A percentile compares a stretch with the other conserved stretches of the same genome.
phyloP scores from a whole-genome alignment of 169 alveolate species.

The Plasmodium knowlesi region DNA sequence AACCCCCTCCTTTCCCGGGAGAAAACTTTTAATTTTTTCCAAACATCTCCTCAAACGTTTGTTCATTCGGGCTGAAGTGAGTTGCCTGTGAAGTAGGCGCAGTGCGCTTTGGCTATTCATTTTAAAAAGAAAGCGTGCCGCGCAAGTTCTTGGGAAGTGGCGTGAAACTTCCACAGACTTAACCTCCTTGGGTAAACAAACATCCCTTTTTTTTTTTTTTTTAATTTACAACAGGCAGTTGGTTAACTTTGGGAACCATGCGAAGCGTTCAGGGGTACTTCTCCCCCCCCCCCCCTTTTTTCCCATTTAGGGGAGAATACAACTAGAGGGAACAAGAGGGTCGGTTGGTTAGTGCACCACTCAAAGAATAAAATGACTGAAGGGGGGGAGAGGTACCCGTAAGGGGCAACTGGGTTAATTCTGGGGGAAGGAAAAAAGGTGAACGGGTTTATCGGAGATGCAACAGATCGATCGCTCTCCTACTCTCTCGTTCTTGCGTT shows the following conservation, averaged over 20 bases:
- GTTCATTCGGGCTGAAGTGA: background rate
- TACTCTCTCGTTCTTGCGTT: background rate
- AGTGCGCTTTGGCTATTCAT: background rate
- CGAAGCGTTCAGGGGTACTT: too few species aligned
- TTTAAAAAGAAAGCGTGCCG: background rate
- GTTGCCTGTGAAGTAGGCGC: background rate
- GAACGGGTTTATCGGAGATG: background rate
- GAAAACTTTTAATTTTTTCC: background rate
- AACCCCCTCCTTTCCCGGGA: background rate
- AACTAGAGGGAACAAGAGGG: too few species aligned
- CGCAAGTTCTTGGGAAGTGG: background rate
- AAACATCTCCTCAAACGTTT: background rate
- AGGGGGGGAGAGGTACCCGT: background rate
- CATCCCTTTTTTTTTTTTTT: background rate
- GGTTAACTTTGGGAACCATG: too few species aligned
- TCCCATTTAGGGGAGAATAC: too few species aligned
- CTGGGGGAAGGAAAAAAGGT: background rate
- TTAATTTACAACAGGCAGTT: background rate
- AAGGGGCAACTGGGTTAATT: background rate
- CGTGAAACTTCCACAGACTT: background rate
- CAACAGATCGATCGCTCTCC: background rate
- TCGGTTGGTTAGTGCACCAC: background rate
- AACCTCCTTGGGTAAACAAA: background rate
- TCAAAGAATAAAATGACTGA: background rate
- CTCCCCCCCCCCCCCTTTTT: too few species aligned